Conservation (phyloP, 2,329 filamentous ascomycete genomes). For the Myriangium duriaei region DNA sequence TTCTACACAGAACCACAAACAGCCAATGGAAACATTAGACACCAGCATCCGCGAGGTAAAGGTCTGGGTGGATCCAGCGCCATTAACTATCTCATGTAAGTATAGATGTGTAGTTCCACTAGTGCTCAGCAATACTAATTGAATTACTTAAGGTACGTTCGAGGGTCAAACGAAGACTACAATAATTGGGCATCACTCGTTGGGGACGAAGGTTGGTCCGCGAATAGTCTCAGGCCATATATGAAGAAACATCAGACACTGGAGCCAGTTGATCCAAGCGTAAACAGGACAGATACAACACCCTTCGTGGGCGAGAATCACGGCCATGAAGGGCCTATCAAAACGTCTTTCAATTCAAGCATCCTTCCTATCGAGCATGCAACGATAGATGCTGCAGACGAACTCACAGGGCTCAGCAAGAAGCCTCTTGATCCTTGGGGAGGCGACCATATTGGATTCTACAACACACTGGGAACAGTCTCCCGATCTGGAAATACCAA, state of each 20-base stretch:
- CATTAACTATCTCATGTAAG: conserved; percentile 22
- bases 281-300: conserved; percentile 18
- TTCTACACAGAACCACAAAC: conserved; percentile 11
- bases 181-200: conserved; percentile 33
- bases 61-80: conserved; percentile 27
- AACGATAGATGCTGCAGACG: conserved; percentile 24
- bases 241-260: conserved; percentile 27
- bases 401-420: conserved; percentile 22
- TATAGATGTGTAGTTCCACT: no score
- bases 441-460: conserved; percentile 26
- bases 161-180: conserved; percentile 33
- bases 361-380: conserved; percentile 24
- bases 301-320: conserved; percentile 24
- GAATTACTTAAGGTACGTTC: conserved; percentile 24
- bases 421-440: conserved; percentile 26
- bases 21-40: conserved; percentile 11
- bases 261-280: conserved; percentile 19
- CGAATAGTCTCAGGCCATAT: conserved; percentile 35
- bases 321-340: conserved; percentile 24
- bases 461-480: conserved; percentile 20
- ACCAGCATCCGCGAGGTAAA: conserved; percentile 22
- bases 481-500: conserved; percentile 18
- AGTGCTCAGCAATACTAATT: neutral
- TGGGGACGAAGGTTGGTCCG: conserved; percentile 34
- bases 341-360: conserved; percentile 25